Base-by-base conservation (phyloP, 306 rosid genomes). In the Quillaja saponaria region DNA sequence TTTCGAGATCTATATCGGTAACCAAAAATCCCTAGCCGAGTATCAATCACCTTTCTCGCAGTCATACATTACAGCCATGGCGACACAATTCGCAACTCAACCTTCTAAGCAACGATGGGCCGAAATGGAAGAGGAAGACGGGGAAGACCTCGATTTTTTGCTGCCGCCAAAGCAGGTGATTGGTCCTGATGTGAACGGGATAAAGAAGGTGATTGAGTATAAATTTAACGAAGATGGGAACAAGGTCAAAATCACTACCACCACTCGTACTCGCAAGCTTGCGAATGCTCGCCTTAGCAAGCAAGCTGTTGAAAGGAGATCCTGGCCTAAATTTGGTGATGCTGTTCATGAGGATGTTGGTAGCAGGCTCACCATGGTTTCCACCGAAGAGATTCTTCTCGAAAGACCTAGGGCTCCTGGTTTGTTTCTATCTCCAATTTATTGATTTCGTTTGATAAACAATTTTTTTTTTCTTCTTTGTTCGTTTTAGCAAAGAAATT, bases 391-490 rank as follows among this genome's bases (percentile, higher is more conserved):
- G 81, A 88, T 91, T 67, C 55, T 84, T 49, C 87, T 91, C 5
- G 96, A 91, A 76, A 95, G 95, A 16, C 91, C 98, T 41, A 84
- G 85, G 77, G 88, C 96, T 51, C 95, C 80, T 0, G 97, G 97
- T 90, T 45, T 7, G 61, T 54, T 38, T 15, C 47, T 53, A 2
- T 39, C 13, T 14, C 38, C 38, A 16, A 3, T 11, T 4, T 7
- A 44, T 45, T 9, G 42, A 6, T 39, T 39, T 25, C 4, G 31
- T 25, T 25, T 25, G 31, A 25, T 25, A 25, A 25, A 25, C 31
- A 25, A 25, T 25, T 1, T 25, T 25, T 25, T 25, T 25, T 25
- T 25, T 4, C 4, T 25, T 25, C 31, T 17, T 17, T 28, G 37
- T 5, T 7, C n/a, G n/a, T n/a, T n/a, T n/a, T n/a, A n/a, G n/a